Conservation (phyloP, 2,329 filamentous ascomycete species). For the Delphinella strobiligena region DNA sequence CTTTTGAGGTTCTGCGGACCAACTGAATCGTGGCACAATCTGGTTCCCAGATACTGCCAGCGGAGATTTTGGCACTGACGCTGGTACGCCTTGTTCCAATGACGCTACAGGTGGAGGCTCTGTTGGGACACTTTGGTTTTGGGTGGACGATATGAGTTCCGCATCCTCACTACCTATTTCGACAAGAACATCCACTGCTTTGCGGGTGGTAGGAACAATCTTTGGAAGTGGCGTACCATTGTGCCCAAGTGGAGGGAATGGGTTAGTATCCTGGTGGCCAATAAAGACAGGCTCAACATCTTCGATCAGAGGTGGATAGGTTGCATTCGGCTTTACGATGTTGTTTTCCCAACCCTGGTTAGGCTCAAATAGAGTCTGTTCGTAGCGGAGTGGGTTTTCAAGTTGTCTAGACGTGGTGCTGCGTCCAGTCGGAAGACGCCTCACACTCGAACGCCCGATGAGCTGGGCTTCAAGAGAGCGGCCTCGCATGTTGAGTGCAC, state of each 20-base stretch:
- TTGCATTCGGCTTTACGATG: background rate
- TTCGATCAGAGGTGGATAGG: background rate
- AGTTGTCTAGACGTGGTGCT: background rate
- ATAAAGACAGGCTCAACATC: background rate
- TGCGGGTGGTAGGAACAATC: background rate
- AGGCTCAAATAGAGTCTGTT: background rate
- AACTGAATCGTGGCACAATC: no score
- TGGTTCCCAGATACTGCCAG: no score
- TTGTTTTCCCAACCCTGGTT: background rate
- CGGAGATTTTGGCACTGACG: no score
- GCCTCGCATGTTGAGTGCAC: no score
- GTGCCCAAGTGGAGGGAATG: background rate
- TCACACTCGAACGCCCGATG: background rate
- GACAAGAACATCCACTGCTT: background rate
- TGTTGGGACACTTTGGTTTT: no score
- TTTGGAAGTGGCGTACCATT: background rate
- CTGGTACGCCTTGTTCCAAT: no score
- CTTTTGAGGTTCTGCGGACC: no score
- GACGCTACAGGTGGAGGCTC: no score
- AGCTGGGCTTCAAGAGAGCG: no score
- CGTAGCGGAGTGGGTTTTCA: background rate
- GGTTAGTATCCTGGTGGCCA: background rate
- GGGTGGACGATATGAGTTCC: no score
- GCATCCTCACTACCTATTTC: no score
- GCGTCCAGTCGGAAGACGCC: background rate